A percentile compares a stretch with the other conserved stretches of the same genome.
phyloP scores from a whole-genome alignment of 495 filamentous ascomycete genomes.

The Tuber umbilicatum region DNA sequence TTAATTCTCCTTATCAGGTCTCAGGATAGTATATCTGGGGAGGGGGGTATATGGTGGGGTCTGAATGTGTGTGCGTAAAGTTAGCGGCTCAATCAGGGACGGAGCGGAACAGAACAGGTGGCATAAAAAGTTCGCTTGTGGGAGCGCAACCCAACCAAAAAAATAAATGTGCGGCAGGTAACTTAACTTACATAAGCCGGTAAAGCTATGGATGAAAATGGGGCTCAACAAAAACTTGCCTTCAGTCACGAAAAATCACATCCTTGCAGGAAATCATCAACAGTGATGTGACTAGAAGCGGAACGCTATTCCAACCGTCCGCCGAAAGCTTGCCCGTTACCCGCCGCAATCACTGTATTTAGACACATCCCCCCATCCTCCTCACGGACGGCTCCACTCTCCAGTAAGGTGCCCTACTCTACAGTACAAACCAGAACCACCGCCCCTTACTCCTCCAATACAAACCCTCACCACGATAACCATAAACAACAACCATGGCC shows the following conservation, averaged over 20 bases:
- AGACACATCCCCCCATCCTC: neutral
- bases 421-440: neutral
- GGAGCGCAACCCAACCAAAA: neutral
- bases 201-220: neutral
- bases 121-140: neutral
- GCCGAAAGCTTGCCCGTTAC: neutral
- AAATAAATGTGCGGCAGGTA: neutral
- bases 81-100: neutral
- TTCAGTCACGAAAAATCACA: neutral
- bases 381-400: neutral
- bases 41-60: neutral
- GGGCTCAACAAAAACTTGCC: neutral
- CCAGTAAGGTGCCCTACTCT: neutral
- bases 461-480: constrained; percentile 4
- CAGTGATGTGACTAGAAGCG: neutral
- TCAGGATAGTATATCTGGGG: neutral
- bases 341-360: too few relatives aligned
- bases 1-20: neutral
- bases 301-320: neutral
- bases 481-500: constrained; percentile 18
- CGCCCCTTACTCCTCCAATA: neutral
- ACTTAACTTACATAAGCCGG: neutral
- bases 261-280: neutral
- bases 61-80: neutral
- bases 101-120: constrained; percentile 1